Evolutionary conservation across 495 filamentous ascomycete species (phyloP).

Genomic region (Aspergillus incahuasiensis): DNA sequence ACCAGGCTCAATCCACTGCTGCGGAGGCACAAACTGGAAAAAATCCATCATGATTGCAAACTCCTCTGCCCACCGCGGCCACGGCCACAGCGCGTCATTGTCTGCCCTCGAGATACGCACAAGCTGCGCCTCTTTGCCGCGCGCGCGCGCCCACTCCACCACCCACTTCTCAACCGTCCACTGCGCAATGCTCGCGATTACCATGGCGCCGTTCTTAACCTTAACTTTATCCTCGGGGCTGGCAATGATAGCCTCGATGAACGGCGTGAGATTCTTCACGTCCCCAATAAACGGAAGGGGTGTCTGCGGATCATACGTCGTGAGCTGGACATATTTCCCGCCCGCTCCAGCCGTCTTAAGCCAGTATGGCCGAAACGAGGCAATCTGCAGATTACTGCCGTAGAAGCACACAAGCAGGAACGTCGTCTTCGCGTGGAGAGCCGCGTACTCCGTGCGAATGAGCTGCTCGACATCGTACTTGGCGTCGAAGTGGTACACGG

Average conservation of each 20-base stretch:
- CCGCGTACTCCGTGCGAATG: slow-evolving; percentile 7
- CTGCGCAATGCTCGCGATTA: slow-evolving; percentile 25
- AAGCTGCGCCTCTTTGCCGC: slow-evolving; percentile 25
- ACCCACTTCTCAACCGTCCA: slow-evolving; percentile 15
- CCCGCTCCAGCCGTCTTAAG: neutral
- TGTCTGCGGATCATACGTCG: slow-evolving; percentile 21
- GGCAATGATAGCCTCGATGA: slow-evolving; percentile 32
- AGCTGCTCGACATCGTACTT: slow-evolving; percentile 23
- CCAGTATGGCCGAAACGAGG: neutral
- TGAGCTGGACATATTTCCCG: slow-evolving; percentile 32
- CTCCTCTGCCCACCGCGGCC: slow-evolving; percentile 14
- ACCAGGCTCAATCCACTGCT: neutral
- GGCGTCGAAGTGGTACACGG: slow-evolving; percentile 26
- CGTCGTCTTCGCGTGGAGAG: neutral
- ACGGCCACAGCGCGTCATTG: slow-evolving; percentile 8
- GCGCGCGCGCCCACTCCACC: slow-evolving; percentile 29
- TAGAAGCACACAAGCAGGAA: neutral
- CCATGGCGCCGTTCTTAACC: slow-evolving; percentile 17
- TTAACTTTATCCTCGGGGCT: slow-evolving; percentile 24
- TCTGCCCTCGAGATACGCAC: slow-evolving; percentile 8
- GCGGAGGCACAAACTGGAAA: slow-evolving; percentile 3
- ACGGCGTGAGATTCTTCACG: slow-evolving; percentile 33
- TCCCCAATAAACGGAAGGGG: slow-evolving; percentile 37
- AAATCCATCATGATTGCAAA: slow-evolving; percentile 15
- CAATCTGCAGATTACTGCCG: neutral